phyloP scores from a whole-genome alignment of 139 green algal species.

The Chlamydomonas sphaeroides region DNA sequence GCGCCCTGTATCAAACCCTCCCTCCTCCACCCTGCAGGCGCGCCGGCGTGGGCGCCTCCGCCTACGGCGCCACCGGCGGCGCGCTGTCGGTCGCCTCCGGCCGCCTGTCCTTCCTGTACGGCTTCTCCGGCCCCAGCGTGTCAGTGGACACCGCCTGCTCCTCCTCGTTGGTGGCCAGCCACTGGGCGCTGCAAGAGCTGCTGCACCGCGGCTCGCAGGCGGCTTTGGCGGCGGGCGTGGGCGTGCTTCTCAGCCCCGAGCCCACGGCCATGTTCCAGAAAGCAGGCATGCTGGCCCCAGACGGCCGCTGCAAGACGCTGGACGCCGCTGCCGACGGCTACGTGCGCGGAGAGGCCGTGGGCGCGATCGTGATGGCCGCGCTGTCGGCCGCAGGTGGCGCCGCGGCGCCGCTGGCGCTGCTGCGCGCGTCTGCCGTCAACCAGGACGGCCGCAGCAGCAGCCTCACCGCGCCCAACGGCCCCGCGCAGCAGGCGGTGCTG shows the following conservation, averaged over 20 bases:
- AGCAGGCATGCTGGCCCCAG: conserved; percentile 81
- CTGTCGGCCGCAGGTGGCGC: background rate
- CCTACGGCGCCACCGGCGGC: conserved; percentile 70
- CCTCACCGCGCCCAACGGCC: conserved; percentile 91
- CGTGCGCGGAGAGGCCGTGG: conserved; percentile 78
- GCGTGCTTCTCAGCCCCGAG: conserved; percentile 77
- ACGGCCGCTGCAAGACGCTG: conserved; percentile 90
- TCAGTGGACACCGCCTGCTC: conserved; percentile 86
- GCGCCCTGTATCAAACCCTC: background rate
- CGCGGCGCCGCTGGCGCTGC: conserved; percentile 35
- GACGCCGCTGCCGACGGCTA: conserved; percentile 85
- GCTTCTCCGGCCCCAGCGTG: conserved; percentile 69
- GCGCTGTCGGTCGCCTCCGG: conserved; percentile 74
- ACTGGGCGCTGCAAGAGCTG: conserved; percentile 65
- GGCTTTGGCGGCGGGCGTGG: conserved; percentile 70
- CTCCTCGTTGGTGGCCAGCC: conserved; percentile 77
- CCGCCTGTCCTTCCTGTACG: conserved; percentile 78
- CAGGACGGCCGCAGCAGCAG: conserved; percentile 88
- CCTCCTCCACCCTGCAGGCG: conserved; percentile 4
- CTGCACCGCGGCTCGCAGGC: conserved; percentile 33
- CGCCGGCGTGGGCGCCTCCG: conserved; percentile 48
- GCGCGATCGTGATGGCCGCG: conserved; percentile 40
- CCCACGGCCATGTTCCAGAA: conserved; percentile 86
- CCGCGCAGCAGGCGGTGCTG: conserved; percentile 81
- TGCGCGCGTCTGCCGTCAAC: conserved; percentile 84